Conservation (phyloP, 2,329 filamentous ascomycete genomes). For the Plenodomus biglobosus region DNA sequence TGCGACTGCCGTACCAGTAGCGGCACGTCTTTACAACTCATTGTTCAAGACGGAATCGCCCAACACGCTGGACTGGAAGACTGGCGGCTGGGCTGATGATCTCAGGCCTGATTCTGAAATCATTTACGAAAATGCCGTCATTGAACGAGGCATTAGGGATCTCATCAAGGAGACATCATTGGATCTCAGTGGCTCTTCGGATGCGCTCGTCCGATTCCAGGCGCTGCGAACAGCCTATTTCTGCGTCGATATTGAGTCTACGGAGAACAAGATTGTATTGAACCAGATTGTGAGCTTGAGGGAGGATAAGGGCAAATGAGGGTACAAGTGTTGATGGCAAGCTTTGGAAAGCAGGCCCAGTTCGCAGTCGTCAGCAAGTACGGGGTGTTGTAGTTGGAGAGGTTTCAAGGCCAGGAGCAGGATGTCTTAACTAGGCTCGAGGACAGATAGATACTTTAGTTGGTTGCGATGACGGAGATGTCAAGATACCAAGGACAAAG, state of each 20-base stretch:
- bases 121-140: conserved; percentile 73
- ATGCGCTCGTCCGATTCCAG: conserved; percentile 76
- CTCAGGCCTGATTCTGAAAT: conserved; percentile 83
- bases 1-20: conserved; percentile 62
- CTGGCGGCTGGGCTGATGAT: conserved; percentile 79
- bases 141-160: conserved; percentile 82
- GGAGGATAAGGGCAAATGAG: conserved; percentile 61
- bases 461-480: too few relatives aligned
- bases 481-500: too few relatives aligned
- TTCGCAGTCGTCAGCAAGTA: too few relatives aligned
- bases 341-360: too few relatives aligned
- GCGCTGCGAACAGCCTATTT: conserved; percentile 88
- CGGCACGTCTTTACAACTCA: conserved; percentile 73
- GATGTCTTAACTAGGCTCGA: too few relatives aligned
- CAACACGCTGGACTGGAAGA: conserved; percentile 64
- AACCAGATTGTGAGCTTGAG: conserved; percentile 92
- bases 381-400: too few relatives aligned
- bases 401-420: too few relatives aligned
- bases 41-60: conserved; percentile 89
- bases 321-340: not conserved
- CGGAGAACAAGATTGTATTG: conserved; percentile 72
- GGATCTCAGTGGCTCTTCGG: conserved; percentile 37
- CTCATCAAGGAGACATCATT: conserved; percentile 62
- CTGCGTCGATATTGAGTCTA: conserved; percentile 73
- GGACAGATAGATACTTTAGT: too few relatives aligned